phyloP scores from a whole-genome alignment of 768 basidiomycete species.

The Suillus weaverae region DNA sequence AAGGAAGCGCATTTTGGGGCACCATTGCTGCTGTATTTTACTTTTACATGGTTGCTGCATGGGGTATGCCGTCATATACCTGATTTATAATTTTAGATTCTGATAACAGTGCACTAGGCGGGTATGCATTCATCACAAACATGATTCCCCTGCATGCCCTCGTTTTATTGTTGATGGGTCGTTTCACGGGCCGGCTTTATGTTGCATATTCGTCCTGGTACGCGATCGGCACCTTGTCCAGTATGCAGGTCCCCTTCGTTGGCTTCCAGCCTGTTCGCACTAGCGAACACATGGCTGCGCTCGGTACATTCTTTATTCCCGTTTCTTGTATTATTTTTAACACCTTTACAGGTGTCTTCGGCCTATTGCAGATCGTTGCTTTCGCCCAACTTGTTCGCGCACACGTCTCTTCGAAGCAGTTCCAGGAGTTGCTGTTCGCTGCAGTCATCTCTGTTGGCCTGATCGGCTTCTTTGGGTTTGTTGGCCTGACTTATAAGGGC shows the following conservation, averaged over 20 bases:
- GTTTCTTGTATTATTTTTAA: slow-evolving; percentile 13
- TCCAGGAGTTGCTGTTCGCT: slow-evolving; percentile 75
- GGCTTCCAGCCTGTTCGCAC: slow-evolving; percentile 98
- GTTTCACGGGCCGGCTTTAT: slow-evolving; percentile 89
- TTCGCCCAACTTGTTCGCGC: slow-evolving; percentile 88
- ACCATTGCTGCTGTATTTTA: slow-evolving; percentile 93
- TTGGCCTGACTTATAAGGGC: slow-evolving; percentile 84
- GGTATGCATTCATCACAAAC: slow-evolving; percentile 99
- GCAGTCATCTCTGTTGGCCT: slow-evolving; percentile 69
- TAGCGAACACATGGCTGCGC: slow-evolving; percentile 97
- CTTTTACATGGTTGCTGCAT: slow-evolving; percentile 99
- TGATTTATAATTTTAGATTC: background rate
- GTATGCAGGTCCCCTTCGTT: slow-evolving; percentile 99
- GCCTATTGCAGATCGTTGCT: slow-evolving; percentile 92
- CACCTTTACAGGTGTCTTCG: slow-evolving; percentile 74
- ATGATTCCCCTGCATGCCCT: slow-evolving; percentile 98
- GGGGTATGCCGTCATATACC: slow-evolving; percentile 60
- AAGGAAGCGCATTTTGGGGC: slow-evolving; percentile 90
- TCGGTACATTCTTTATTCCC: slow-evolving; percentile 54
- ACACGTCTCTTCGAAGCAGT: slow-evolving; percentile 89
- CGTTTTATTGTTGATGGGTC: slow-evolving; percentile 94
- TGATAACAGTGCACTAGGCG: slow-evolving; percentile 49
- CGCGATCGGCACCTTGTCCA: slow-evolving; percentile 92
- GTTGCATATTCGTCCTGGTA: slow-evolving; percentile 98
- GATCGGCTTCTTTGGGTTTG: slow-evolving; percentile 71